Base-by-base conservation (phyloP, 495 filamentous ascomycete genomes). In the Penicillium simplicissimum region DNA sequence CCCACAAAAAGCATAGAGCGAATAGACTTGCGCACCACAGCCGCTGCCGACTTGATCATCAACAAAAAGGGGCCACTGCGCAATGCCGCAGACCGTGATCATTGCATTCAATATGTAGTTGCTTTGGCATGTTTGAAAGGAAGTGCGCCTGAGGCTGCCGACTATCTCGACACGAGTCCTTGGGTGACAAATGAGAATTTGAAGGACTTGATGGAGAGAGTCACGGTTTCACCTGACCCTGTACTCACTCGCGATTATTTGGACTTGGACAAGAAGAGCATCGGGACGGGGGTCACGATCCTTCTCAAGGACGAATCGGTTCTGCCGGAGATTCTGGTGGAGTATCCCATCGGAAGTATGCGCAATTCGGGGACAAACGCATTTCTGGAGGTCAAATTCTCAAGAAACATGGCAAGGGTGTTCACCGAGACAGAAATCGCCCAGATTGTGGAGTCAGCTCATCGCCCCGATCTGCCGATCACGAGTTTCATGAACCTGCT, bases 341-440 rank as follows among this genome's bases (percentile, higher is more conserved):
- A 96, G 73, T 92, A 89, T 52, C 92, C 92, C 4, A 79, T 94
- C 38, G 92, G 92, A 49, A 91, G 96, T 78, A 84, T 82, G 57
- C 78, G 88, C 61, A 80, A 90, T 58, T 82, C 88, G 55, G 88
- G 91, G 76, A 92, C 92, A 53, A 88, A 91, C 72, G 87, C 86
- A 37, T 81, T 88, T 60, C 87, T 94, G 54, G 68, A 91, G 55
- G 82, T 81, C 63, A 96, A 96, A 79, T 95, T 90, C 71, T 84
- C 86, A 82, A 81, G 83, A 67, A 92, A 94, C 70, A 79, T 95
- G 52, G 82, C 80, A 54, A 84, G 84, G 23, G 85, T 90, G 71
- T 92, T 85, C 70, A 75, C 79, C 36, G 77, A 85, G 61, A 74
- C 78, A 49, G 82, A 86, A 67, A 88, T 90, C 8, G 77, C 85